A percentile compares a stretch with the other conserved stretches of the same genome.
Evolutionary conservation across 2,329 filamentous ascomycete species (phyloP).

Genomic region (Aureobasidium sp.): DNA sequence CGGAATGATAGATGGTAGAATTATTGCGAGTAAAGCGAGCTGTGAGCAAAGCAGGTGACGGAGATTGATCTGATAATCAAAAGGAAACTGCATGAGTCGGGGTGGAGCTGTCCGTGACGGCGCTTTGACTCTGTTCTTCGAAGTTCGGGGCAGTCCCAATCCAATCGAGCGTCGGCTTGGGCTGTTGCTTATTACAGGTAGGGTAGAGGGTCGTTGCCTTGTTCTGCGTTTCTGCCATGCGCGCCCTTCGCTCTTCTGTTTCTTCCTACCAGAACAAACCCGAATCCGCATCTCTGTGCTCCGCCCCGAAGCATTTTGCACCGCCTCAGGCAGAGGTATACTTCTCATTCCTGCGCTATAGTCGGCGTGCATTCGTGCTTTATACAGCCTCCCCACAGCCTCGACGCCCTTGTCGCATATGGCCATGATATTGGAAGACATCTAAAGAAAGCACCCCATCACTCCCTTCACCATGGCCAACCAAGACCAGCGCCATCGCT

Average conservation of each 20-base stretch:
- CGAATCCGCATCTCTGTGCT: background rate
- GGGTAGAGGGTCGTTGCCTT: conserved; percentile 1
- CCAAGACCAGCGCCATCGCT: conserved; percentile 1
- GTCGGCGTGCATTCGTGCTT: background rate
- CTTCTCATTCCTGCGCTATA: background rate
- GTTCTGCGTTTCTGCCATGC: background rate
- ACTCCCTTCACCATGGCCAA: conserved; percentile 2
- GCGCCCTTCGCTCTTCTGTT: conserved; percentile 1
- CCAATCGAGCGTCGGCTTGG: background rate
- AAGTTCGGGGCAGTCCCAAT: background rate
- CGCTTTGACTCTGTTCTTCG: conserved; percentile 1
- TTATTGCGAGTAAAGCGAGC: background rate
- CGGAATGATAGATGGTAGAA: background rate
- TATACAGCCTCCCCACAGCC: conserved; percentile 12
- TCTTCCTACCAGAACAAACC: background rate
- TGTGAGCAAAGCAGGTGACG: background rate
- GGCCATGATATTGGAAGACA: conserved; percentile 10
- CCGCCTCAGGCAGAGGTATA: conserved; percentile 1
- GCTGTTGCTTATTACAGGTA: conserved; percentile 5
- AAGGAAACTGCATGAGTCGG: background rate
- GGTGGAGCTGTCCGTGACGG: background rate
- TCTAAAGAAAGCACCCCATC: background rate
- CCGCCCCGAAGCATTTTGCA: background rate
- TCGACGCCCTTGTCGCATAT: conserved; percentile 4
- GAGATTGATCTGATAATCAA: conserved; percentile 3